Evolutionary conservation across 495 filamentous ascomycete genomes (phyloP), one percentile per base, ranked within the genome.

Genomic region (Copromyces sp.): DNA sequence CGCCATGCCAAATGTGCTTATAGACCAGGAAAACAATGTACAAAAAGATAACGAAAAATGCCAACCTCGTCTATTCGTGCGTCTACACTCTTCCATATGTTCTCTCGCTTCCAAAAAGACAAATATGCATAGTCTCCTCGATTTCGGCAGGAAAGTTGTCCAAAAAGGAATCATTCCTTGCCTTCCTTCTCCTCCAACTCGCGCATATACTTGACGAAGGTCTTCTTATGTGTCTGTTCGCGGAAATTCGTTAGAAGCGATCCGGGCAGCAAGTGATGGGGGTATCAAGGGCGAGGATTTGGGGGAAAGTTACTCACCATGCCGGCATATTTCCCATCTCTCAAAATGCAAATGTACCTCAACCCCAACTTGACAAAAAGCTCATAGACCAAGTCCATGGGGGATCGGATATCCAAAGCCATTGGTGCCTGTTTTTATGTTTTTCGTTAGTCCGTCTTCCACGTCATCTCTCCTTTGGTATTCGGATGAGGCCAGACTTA

Each of bases 311-410:
- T 73, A 77, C 88, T 83, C 80, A 97, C 93, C 84, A 99, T 86
- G 71, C 95, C 95, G 2, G 92, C 93, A 82, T 93, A 98, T 42
- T 89, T 86, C 29, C 95, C 95, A 77, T 97, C 89, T 45, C 84
- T 87, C 35, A 97, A 81, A 24, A 97, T 94, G 81, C 95, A 98
- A 59, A 99, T 90, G 81, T 98, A 98, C 71, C 95, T 86, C 73
- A 99, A 80, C 1, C 95, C 95, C 20, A 99, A 83, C 81, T 99
- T 99, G 59, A 93, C 93, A 82, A 98, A 99, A 76, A 93, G 97
- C 79, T 99, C 95, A 75, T 97, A 98, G 45, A 97, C 95, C 69
- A 98, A 80, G 80, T 99, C 95, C 86, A 99, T 95, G 3, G 95
- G 94, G 2, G 91, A 94, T 77, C 91, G 88, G 39, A 96, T 90